Conservation (phyloP, 2,329 filamentous ascomycete genomes). For the Erysiphe neolycopersici region DNA sequence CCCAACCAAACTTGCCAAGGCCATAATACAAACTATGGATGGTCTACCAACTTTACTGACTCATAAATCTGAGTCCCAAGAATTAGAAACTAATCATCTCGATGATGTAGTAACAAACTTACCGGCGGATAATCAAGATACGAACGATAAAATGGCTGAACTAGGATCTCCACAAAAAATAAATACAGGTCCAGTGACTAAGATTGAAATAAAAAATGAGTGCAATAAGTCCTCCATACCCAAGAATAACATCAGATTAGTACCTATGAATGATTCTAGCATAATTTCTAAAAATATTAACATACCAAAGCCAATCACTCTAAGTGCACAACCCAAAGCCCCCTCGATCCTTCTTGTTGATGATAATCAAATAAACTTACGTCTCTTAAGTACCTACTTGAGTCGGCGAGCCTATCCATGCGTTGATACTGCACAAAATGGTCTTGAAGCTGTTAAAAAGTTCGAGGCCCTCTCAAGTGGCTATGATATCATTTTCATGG, state of each 20-base stretch:
- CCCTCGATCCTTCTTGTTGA: conserved; percentile 16
- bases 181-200: conserved; percentile 10
- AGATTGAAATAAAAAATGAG: not conserved
- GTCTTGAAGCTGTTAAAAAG: conserved; percentile 20
- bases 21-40: conserved; percentile 9
- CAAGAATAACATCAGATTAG: not conserved
- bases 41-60: conserved; percentile 3
- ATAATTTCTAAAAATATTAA: not conserved
- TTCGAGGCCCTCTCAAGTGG: conserved; percentile 15
- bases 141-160: conserved; percentile 6
- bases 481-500: conserved; percentile 21
- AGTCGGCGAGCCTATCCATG: conserved; percentile 16
- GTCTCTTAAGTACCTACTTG: conserved; percentile 15
- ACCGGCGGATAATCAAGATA: conserved; percentile 5
- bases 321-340: not conserved
- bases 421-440: conserved; percentile 19
- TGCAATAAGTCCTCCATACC: not conserved
- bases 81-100: conserved; percentile 5
- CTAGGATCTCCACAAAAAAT: conserved; percentile 12
- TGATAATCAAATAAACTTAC: conserved; percentile 18
- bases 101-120: conserved; percentile 11
- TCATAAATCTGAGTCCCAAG: conserved; percentile 2
- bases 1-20: conserved; percentile 12
- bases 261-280: not conserved
- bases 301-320: not conserved